A percentile compares a stretch with the other conserved stretches of the same genome.
Evolutionary conservation across 371 early-diverging fungal species (phyloP).

Genomic region (Coemansia sp.): DNA sequence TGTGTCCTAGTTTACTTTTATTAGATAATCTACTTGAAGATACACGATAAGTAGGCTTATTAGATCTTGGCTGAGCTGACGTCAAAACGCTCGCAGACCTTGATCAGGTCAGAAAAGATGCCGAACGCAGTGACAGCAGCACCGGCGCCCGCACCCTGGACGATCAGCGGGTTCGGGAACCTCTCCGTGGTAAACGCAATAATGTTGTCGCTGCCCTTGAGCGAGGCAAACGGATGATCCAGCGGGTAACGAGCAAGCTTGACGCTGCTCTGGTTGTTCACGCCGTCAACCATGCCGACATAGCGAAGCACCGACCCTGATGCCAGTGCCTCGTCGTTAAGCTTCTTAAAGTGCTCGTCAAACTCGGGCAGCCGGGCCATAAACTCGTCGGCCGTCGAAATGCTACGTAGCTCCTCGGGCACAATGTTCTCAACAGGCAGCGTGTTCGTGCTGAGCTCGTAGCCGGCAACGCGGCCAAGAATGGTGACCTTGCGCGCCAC

Average conservation of each 20-base stretch:
- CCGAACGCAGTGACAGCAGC: slow-evolving; percentile 96
- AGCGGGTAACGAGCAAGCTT: slow-evolving; percentile 77
- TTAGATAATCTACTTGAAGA: too few species aligned
- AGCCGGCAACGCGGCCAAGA: slow-evolving; percentile 83
- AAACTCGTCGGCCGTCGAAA: slow-evolving; percentile 75
- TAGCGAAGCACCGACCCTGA: slow-evolving; percentile 84
- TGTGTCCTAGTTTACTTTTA: neutral
- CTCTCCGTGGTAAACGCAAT: slow-evolving; percentile 90
- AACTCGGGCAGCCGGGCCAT: slow-evolving; percentile 77
- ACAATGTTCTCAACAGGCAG: slow-evolving; percentile 92
- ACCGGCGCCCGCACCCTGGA: slow-evolving; percentile 97
- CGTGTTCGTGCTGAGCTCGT: slow-evolving; percentile 69
- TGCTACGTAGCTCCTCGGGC: slow-evolving; percentile 75
- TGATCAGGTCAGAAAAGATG: slow-evolving; percentile 85
- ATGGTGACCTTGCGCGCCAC: slow-evolving; percentile 95
- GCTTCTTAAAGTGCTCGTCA: slow-evolving; percentile 75
- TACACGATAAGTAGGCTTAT: neutral
- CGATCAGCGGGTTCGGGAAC: slow-evolving; percentile 90
- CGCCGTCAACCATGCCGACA: slow-evolving; percentile 84
- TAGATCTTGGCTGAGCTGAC: slow-evolving; percentile 1
- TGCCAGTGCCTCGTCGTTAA: slow-evolving; percentile 73
- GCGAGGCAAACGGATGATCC: slow-evolving; percentile 90
- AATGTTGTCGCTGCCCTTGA: slow-evolving; percentile 95
- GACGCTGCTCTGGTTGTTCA: slow-evolving; percentile 70
- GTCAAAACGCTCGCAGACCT: slow-evolving; percentile 67